Evolutionary conservation across 2,329 filamentous ascomycete genomes (phyloP), one percentile per base, ranked within the genome.

Genomic region (Hypoxylon sp.): DNA sequence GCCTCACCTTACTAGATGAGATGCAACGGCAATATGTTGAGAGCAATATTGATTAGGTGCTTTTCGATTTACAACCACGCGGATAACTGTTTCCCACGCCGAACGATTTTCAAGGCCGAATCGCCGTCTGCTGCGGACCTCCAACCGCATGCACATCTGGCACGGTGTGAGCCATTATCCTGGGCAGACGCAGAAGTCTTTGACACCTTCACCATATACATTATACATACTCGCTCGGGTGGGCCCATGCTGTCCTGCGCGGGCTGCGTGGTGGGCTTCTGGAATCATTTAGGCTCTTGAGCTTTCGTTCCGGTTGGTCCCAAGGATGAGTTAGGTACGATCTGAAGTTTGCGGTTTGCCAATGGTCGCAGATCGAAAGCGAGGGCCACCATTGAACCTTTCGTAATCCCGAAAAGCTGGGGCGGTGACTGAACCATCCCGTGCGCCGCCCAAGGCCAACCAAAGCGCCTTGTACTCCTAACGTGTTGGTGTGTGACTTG

Each of bases 331-430:
- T 52, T 65, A 64, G 62, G 59, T 61, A 62, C 66, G 63, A 68
- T 69, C 63, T 65, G 67, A 62, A 62, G 61, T 69, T 62, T 69
- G 64, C 50, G 26, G 64, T 67, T 61, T 56, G 57, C 51, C 57
- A 64, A 62, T 61, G 53, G 57, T 26, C 38, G 67, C 58, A 62
- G 67, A 69, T 69, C 67, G 62, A 3, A 62, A 67, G 60, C 64
- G 62, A 69, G 60, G 64, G 67, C 50, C 64, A 44, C n/a, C n/a
- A n/a, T n/a, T n/a, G n/a, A n/a, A n/a, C 53, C 48, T 64, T 65
- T 64, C 65, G 65, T 49, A 67, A 69, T 69, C 67, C 67, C 67
- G 64, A 69, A 55, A 60, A 60, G 57, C 64, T 67, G 64, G 64
- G 64, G 64, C 58, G 61, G 63, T 62, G 53, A 58, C 53, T 64